Percentiles rank a stretch among this genome's conserved stretches.
These are phyloP conservation scores for Schrenkiella parvula DNA, from an alignment of 345 rosid genomes.

Conservation along the genomic window DNA sequence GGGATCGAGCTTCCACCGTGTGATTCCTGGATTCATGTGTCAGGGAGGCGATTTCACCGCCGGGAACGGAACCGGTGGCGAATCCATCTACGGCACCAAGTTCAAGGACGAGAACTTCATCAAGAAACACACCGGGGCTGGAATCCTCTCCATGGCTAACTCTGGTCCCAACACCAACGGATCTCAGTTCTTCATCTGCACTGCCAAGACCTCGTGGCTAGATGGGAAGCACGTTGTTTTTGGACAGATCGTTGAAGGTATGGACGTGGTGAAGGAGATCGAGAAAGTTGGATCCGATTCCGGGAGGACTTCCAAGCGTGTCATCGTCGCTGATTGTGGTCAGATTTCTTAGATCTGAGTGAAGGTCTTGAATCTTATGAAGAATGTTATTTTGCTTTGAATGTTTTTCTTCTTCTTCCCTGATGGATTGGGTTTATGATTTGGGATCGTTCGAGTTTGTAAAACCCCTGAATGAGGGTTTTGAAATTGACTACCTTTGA, in stretches of 20 bases:
- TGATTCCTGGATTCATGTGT: slow-evolving; percentile 68
- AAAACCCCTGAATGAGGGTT: neutral
- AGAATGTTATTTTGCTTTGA: neutral
- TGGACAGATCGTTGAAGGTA: slow-evolving; percentile 50
- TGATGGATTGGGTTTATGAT: neutral
- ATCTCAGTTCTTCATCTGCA: slow-evolving; percentile 61
- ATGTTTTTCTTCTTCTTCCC: neutral
- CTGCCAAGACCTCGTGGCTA: slow-evolving; percentile 47
- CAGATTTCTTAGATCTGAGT: slow-evolving; percentile 38
- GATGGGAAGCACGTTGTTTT: slow-evolving; percentile 68
- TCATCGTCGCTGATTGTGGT: slow-evolving; percentile 44
- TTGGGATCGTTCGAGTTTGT: neutral
- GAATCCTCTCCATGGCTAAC: slow-evolving; percentile 65
- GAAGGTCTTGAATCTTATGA: neutral
- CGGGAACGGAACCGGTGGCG: slow-evolving; percentile 63
- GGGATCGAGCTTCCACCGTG: slow-evolving; percentile 57
- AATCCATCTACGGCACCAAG: slow-evolving; percentile 55
- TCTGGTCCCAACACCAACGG: slow-evolving; percentile 55
- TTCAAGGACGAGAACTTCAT: slow-evolving; percentile 59
- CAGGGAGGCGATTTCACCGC: slow-evolving; percentile 67
- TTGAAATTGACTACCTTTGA: neutral
- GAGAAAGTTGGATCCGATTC: slow-evolving; percentile 54
- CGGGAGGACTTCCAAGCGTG: slow-evolving; percentile 42
- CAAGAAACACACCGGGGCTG: slow-evolving; percentile 52
- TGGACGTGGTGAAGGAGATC: slow-evolving; percentile 41